A percentile compares a stretch with the other conserved stretches of the same genome.
phyloP scores from a whole-genome alignment of 192 early-diverging fungal species.

The Rhizophagus prolifer region DNA sequence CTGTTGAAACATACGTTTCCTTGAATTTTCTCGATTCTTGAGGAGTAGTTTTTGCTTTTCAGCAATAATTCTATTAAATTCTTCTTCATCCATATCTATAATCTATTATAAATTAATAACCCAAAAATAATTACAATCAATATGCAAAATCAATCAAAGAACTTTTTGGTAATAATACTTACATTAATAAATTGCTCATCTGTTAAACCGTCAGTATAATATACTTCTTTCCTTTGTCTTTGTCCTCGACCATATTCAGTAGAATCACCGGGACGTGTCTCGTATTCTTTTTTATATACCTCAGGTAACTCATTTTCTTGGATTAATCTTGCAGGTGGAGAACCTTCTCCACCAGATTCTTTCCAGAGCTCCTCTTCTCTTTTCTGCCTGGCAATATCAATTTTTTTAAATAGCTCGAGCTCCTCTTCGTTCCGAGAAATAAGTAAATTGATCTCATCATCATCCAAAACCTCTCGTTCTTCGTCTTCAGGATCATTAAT shows the following conservation, averaged over 20 bases:
- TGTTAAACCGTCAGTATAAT: conserved; percentile 89
- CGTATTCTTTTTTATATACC: conserved; percentile 72
- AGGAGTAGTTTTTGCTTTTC: background rate
- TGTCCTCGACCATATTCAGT: conserved; percentile 72
- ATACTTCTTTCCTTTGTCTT: conserved; percentile 69
- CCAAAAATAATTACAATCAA: background rate
- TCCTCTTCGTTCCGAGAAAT: conserved; percentile 85
- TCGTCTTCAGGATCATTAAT: conserved; percentile 69
- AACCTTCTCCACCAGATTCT: conserved; percentile 50
- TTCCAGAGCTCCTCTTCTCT: conserved; percentile 45
- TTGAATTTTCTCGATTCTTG: background rate
- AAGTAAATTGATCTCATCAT: conserved; percentile 92
- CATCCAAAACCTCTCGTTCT: conserved; percentile 71
- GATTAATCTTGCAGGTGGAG: conserved; percentile 77
- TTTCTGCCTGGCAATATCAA: conserved; percentile 77
- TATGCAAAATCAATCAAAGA: background rate
- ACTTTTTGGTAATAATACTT: background rate
- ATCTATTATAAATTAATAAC: background rate
- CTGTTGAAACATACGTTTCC: background rate
- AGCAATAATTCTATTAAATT: background rate
- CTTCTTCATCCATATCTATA: background rate
- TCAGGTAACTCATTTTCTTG: conserved; percentile 84
- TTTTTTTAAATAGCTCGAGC: conserved; percentile 63
- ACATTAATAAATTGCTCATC: conserved; percentile 89
- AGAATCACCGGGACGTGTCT: conserved; percentile 43